These are phyloP conservation scores for Chlamydomonas applanata DNA, from an alignment of 139 green algal species.

Conservation along the genomic window DNA sequence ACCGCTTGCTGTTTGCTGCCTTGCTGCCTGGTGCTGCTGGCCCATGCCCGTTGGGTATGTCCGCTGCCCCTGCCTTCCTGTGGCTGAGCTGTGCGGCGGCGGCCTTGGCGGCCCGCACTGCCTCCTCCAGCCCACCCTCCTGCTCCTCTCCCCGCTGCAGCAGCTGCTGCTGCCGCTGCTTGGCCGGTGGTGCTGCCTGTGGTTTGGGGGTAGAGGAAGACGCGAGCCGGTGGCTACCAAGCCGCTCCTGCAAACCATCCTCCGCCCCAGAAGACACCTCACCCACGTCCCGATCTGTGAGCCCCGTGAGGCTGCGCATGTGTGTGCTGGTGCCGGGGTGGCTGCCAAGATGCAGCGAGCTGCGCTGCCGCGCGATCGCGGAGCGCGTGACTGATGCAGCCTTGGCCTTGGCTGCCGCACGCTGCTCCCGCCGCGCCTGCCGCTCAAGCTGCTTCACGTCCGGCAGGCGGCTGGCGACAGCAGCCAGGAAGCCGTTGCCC, in stretches of 20 bases:
- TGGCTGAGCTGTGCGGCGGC: neutral
- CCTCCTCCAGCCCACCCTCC: neutral
- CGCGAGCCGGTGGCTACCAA: neutral
- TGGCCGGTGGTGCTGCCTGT: no score
- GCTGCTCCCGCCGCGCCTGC: neutral
- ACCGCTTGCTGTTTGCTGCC: neutral
- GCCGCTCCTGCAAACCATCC: neutral
- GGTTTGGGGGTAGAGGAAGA: neutral
- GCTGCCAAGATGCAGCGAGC: no score
- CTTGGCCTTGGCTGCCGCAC: neutral
- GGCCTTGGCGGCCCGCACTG: slow-evolving; percentile 1
- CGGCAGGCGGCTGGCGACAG: neutral
- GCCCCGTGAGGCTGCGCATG: no score
- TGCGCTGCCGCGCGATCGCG: no score
- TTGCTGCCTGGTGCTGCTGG: neutral
- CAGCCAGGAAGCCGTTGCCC: slow-evolving; percentile 12
- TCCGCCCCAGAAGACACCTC: no score
- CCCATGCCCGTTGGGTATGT: neutral
- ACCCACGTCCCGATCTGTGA: no score
- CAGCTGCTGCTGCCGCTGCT: slow-evolving; percentile 11
- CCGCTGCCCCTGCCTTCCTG: slow-evolving; percentile 3
- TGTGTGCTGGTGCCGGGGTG: no score
- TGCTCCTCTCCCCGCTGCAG: neutral
- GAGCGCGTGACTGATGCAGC: no score
- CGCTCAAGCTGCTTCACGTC: slow-evolving; percentile 2